Evolutionary conservation across 495 filamentous ascomycete species (phyloP), one percentile per base, ranked within the genome.

Genomic region (Trichoderma virens): DNA sequence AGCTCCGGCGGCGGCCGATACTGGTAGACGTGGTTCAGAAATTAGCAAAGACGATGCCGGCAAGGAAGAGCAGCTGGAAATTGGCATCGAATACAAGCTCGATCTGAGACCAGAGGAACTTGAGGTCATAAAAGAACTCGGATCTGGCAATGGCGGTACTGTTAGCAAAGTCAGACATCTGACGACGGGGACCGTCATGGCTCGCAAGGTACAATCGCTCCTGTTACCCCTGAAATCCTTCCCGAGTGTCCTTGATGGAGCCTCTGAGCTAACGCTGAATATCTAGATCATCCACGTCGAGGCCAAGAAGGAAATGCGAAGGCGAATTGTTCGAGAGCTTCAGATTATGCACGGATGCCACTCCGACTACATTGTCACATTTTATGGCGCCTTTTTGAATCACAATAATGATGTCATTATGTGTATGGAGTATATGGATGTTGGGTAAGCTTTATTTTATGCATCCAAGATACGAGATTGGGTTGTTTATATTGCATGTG

Each of bases 391-490:
- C 27, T 98, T 98, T 76, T 83, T 97, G 65, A 97, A 96, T 69
- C 91, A 97, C 68, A 89, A 88, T 56, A 90, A 94, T 67, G 94
- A 98, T 77, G 95, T 98, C 66, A 92, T 97, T 65, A 89, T 98
- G 89, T 98, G 94, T 73, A 98, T 98, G 94, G 94, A 98, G 74
- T 97, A 98, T 71, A 96, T 96, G 92, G 94, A 98, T 79, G 91
- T 92, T 76, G 95, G 95, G 94, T 98, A 84, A 74, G 86, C 76
- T 20, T 16, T 45, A 43, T 61, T 56, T n/a, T 41, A 41, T 30
- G 51, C 23, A 16, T 14, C 25, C 43, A 6, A 25, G 0, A 2
- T 47, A n/a, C n/a, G 11, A 34, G 20, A 30, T 23, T 25, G 31
- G 31, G 30, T 32, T 65, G 27, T 35, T 35, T 7, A 7, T 4